Evolutionary conservation across 1,284 basidiomycete genomes (phyloP).

Genomic region (Rhodotorula mucilaginosa): DNA sequence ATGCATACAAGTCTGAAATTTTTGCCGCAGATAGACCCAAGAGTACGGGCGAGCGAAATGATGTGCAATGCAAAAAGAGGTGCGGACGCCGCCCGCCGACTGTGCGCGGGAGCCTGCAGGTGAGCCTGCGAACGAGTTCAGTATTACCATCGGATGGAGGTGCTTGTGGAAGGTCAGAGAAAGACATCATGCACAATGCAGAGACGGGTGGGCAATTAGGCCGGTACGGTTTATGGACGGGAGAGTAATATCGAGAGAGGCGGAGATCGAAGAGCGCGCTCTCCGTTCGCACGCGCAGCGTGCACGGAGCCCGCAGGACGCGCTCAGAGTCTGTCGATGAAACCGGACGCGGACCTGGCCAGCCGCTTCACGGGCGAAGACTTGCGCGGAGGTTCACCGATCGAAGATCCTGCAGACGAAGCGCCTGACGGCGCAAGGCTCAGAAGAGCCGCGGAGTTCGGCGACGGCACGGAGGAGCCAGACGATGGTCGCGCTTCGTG

Average conservation of each 20-base stretch:
- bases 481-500: not conserved
- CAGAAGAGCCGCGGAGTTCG: not conserved
- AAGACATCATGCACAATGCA: not conserved
- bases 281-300: not conserved
- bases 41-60: not conserved
- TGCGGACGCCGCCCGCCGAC: too few relatives aligned
- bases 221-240: not conserved
- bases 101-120: too few relatives aligned
- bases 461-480: not conserved
- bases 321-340: not conserved
- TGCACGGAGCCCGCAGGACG: too few relatives aligned
- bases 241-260: not conserved
- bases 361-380: conserved; percentile 68
- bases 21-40: not conserved
- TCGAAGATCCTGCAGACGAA: not conserved
- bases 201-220: not conserved
- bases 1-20: too few relatives aligned
- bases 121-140: too few relatives aligned
- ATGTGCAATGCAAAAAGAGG: not conserved
- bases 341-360: conserved; percentile 56
- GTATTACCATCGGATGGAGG: not conserved
- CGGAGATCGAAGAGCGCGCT: not conserved
- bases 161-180: not conserved
- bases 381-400: conserved; percentile 43
- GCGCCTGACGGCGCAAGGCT: not conserved